These are phyloP conservation scores for Yamadazyma sp. DNA, from an alignment of 805 yeast genomes.

Conservation along the genomic window DNA sequence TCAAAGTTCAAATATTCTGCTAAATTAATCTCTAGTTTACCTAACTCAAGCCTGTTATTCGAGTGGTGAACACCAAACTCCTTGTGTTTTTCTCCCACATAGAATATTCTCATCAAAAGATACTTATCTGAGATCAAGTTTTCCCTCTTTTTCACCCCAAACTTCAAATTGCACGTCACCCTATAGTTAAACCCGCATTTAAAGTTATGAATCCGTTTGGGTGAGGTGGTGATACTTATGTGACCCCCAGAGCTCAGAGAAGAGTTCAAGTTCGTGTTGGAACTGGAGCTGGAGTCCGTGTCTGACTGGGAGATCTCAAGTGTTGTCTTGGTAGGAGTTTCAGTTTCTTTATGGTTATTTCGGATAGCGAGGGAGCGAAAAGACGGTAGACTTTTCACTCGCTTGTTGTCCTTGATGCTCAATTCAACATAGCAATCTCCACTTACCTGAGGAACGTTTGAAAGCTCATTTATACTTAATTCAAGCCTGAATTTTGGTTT, in stretches of 20 bases:
- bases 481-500: slow-evolving; percentile 64
- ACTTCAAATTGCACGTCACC: slow-evolving; percentile 36
- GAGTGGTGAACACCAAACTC: slow-evolving; percentile 12
- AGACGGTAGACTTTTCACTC: slow-evolving; percentile 11
- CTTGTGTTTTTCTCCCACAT: slow-evolving; percentile 28
- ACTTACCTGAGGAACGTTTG: slow-evolving; percentile 80
- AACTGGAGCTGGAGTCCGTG: neutral
- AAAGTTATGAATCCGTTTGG: slow-evolving; percentile 37
- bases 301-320: neutral
- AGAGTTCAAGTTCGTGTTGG: slow-evolving; percentile 4
- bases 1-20: slow-evolving; percentile 66
- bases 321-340: no score
- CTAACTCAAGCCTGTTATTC: slow-evolving; percentile 41
- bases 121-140: slow-evolving; percentile 44
- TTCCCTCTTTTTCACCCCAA: slow-evolving; percentile 39
- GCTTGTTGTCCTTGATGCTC: slow-evolving; percentile 52
- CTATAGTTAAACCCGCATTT: slow-evolving; percentile 38
- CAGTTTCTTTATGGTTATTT: no score
- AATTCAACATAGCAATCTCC: slow-evolving; percentile 70
- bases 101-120: slow-evolving; percentile 37
- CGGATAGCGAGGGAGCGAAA: slow-evolving; percentile 18
- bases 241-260: slow-evolving; percentile 18
- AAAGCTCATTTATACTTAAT: slow-evolving; percentile 62
- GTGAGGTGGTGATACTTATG: slow-evolving; percentile 30
- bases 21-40: slow-evolving; percentile 64